Conservation (phyloP, 805 yeast genomes). For the Wickerhamomyces xylosicus region DNA sequence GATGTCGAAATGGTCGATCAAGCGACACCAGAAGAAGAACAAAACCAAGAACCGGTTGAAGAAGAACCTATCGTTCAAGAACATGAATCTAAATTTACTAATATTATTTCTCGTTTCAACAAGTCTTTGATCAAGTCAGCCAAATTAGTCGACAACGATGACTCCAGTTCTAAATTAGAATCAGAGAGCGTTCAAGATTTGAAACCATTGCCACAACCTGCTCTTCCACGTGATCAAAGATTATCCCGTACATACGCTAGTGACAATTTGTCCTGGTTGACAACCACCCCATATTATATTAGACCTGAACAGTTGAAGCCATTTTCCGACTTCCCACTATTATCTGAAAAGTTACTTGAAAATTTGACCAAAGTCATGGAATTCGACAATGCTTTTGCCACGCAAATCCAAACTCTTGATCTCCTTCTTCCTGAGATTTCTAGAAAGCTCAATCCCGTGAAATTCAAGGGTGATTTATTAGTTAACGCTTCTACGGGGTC, state of each 20-base stretch:
- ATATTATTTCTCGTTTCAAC: slow-evolving; percentile 44
- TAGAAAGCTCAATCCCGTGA: slow-evolving; percentile 15
- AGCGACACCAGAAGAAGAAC: slow-evolving; percentile 8
- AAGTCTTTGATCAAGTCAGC: slow-evolving; percentile 24
- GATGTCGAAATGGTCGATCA: slow-evolving; percentile 2
- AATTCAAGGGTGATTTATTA: slow-evolving; percentile 55
- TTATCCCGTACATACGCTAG: slow-evolving; percentile 25
- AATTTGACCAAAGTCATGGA: slow-evolving; percentile 36
- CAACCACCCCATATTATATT: slow-evolving; percentile 44
- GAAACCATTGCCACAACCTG: slow-evolving; percentile 82
- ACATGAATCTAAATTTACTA: slow-evolving; percentile 32
- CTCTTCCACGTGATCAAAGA: slow-evolving; percentile 41
- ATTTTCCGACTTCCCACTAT: slow-evolving; percentile 36
- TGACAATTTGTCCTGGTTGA: slow-evolving; percentile 51
- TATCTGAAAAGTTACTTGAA: slow-evolving; percentile 31
- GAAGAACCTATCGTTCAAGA: slow-evolving; percentile 15
- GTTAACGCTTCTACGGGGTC: slow-evolving; percentile 95
- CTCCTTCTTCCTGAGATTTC: slow-evolving; percentile 34
- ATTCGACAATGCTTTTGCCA: slow-evolving; percentile 57
- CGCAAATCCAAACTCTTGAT: slow-evolving; percentile 62
- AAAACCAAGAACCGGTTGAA: too few species aligned
- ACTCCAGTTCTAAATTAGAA: slow-evolving; percentile 15
- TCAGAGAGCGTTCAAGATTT: slow-evolving; percentile 30
- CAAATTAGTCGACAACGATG: slow-evolving; percentile 5
- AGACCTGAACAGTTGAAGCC: slow-evolving; percentile 34